phyloP scores from a whole-genome alignment of 2,329 filamentous ascomycete genomes.

The Cladosporium sphaerospermum region DNA sequence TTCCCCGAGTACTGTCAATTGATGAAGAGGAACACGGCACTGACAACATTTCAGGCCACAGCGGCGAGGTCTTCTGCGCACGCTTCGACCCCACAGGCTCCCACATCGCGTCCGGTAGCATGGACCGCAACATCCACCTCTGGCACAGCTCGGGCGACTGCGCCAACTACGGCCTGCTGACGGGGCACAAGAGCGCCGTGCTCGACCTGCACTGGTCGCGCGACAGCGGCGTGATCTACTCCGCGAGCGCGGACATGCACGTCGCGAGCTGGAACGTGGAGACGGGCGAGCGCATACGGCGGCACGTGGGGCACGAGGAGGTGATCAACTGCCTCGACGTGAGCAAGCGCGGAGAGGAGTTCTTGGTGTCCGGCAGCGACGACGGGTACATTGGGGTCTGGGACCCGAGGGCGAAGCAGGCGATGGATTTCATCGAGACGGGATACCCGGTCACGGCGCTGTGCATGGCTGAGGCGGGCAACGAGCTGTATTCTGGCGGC shows the following conservation, averaged over 20 bases:
- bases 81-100: constrained; percentile 86
- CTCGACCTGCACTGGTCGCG: constrained; percentile 95
- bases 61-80: constrained; percentile 81
- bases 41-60: constrained; percentile 44
- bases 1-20: neutral
- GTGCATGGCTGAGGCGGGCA: constrained; percentile 85
- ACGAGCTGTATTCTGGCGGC: constrained; percentile 88
- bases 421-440: constrained; percentile 80
- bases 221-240: constrained; percentile 84
- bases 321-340: constrained; percentile 90
- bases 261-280: constrained; percentile 93
- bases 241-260: constrained; percentile 87
- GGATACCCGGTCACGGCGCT: constrained; percentile 90
- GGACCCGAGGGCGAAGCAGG: constrained; percentile 88
- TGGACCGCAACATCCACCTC: constrained; percentile 90
- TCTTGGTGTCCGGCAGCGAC: constrained; percentile 85
- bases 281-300: constrained; percentile 82
- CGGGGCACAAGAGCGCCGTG: constrained; percentile 83
- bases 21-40: neutral
- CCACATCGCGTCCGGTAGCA: constrained; percentile 86
- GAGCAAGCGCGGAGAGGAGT: constrained; percentile 81
- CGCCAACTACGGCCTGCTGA: constrained; percentile 87
- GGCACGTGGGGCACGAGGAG: constrained; percentile 89
- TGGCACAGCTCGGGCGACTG: constrained; percentile 91
- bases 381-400: constrained; percentile 92